A percentile compares a stretch with the other conserved stretches of the same genome.
phyloP scores from a whole-genome alignment of 164 flowering plant species.

The Nymphaea colorata region DNA sequence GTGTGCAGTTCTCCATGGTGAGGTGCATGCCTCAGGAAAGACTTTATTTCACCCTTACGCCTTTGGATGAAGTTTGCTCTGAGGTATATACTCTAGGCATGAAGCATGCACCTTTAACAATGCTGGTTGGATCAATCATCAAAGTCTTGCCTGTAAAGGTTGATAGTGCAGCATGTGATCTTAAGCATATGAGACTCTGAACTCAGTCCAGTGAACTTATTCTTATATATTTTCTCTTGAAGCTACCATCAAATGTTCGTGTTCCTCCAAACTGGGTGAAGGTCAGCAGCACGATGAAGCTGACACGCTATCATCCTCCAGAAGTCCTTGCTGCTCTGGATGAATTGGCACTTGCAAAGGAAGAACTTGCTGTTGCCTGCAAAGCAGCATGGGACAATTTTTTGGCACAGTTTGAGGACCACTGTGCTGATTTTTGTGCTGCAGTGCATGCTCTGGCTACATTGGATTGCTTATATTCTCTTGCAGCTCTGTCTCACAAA shows the following conservation, averaged over 20 bases:
- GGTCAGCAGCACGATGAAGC: conserved; percentile 83
- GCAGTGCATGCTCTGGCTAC: conserved; percentile 89
- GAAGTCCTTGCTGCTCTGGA: conserved; percentile 67
- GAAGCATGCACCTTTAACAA: no score
- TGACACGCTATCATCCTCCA: conserved; percentile 83
- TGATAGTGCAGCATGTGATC: no score
- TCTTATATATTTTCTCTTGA: conserved; percentile 10
- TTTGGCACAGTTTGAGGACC: conserved; percentile 40
- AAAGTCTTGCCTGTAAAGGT: no score
- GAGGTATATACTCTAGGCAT: no score
- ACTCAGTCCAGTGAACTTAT: no score
- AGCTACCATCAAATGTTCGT: conserved; percentile 55
- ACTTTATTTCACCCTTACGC: no score
- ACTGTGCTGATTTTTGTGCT: conserved; percentile 72
- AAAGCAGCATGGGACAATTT: conserved; percentile 70
- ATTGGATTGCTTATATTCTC: conserved; percentile 78
- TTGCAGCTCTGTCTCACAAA: conserved; percentile 70
- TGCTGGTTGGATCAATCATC: no score
- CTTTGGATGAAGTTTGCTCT: no score
- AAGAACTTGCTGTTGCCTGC: conserved; percentile 53
- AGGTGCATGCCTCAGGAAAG: no score
- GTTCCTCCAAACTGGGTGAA: conserved; percentile 79
- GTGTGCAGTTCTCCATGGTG: no score
- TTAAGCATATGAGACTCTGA: no score
- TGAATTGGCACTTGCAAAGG: conserved; percentile 54